Conservation (phyloP, 1,284 basidiomycete genomes). For the Moniliella sp. region DNA sequence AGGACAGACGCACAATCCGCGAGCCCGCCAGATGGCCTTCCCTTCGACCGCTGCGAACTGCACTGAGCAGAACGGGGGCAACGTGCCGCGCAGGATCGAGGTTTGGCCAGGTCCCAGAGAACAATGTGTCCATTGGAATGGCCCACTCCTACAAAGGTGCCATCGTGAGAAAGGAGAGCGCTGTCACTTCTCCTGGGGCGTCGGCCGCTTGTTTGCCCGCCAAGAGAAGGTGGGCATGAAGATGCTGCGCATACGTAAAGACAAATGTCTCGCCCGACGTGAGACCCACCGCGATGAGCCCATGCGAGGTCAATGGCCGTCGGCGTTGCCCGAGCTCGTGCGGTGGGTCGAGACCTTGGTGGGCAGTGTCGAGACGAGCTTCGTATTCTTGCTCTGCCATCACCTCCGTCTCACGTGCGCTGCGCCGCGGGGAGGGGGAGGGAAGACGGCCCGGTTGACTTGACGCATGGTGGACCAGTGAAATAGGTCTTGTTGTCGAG, state of each 20-base stretch:
- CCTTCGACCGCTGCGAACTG: conserved; percentile 56
- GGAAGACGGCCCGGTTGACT: background rate
- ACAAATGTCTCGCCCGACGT: conserved; percentile 55
- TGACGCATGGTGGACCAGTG: background rate
- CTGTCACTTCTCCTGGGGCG: conserved; percentile 58
- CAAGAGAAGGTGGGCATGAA: conserved; percentile 26
- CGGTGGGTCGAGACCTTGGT: background rate
- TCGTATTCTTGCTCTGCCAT: background rate
- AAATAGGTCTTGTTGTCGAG: background rate
- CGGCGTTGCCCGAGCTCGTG: conserved; percentile 12
- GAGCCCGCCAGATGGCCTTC: conserved; percentile 79
- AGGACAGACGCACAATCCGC: conserved; percentile 63
- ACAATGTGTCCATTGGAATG: conserved; percentile 66
- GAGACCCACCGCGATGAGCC: conserved; percentile 72
- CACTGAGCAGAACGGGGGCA: conserved; percentile 46
- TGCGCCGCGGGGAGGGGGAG: background rate
- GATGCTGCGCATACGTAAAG: conserved; percentile 63
- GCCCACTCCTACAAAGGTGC: conserved; percentile 74
- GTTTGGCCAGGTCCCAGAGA: conserved; percentile 59
- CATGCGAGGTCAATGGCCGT: conserved; percentile 54
- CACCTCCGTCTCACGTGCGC: background rate
- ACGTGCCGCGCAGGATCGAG: conserved; percentile 46
- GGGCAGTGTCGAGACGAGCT: background rate
- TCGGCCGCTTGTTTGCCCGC: conserved; percentile 38
- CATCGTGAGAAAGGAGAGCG: conserved; percentile 78